Conservation (phyloP, 306 rosid species). For the Corylus americana region DNA sequence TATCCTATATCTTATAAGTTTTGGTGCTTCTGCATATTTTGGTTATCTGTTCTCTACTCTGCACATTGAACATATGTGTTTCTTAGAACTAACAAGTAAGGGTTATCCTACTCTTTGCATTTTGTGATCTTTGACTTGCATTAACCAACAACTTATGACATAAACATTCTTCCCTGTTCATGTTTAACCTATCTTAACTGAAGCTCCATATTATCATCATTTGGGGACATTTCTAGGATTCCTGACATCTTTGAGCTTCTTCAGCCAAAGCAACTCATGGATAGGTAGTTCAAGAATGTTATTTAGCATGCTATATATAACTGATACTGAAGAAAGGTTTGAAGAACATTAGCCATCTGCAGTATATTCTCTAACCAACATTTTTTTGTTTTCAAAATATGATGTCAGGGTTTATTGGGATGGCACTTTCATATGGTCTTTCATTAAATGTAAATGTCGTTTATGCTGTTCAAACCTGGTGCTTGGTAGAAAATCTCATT, state of each 20-base stretch:
- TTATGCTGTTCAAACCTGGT: constrained; percentile 21
- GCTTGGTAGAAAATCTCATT: constrained; percentile 25
- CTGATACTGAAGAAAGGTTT: neutral
- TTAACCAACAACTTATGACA: neutral
- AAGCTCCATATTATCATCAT: neutral
- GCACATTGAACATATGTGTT: neutral
- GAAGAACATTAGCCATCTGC: too few species aligned
- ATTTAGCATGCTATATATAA: neutral
- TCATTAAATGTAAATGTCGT: constrained; percentile 24
- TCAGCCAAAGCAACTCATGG: neutral
- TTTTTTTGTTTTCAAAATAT: neutral
- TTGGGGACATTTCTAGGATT: neutral
- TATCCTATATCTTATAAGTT: too few species aligned
- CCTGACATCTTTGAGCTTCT: neutral
- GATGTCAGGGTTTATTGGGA: constrained; percentile 35
- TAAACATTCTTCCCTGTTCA: neutral
- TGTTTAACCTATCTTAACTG: neutral
- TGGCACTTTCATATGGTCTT: constrained; percentile 34
- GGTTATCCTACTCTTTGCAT: too few species aligned
- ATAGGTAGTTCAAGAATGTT: neutral
- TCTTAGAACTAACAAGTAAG: neutral
- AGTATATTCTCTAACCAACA: neutral
- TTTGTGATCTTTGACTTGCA: neutral
- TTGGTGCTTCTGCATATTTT: neutral
- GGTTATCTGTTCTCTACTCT: neutral